Base-by-base conservation (phyloP, 2,329 filamentous ascomycete species). In the Intubia oerlemansii region DNA sequence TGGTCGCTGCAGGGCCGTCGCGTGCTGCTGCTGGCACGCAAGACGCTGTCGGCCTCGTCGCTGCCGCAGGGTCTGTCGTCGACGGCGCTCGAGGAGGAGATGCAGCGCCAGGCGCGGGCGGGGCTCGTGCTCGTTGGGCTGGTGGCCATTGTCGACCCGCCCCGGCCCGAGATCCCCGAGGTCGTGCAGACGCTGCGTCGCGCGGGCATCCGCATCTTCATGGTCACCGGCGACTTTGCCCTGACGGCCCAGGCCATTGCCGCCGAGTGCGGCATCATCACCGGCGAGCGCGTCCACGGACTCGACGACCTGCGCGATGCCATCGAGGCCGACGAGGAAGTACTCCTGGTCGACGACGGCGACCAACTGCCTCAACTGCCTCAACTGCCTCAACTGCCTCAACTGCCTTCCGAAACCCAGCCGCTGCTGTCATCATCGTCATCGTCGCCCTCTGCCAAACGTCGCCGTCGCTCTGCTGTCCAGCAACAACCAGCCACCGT, bases 211-310 rank as follows among this genome's bases (percentile, higher is more conserved):
- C 57, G 70, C n/a, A 68, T 81, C 17, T 73, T 77, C 46, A 84
- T 84, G 76, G 76, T 82, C 0, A 84, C 77, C 2, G 75, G 77
- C 8, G 77, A 84, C 42, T 81, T 77, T 43, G 70, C 71, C 16
- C 57, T 81, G 11, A 84, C 77, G 0, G 76, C 77, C 0, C 58
- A 68, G 35, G 71, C 75, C 2, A 81, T 84, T 35, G 74, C 76
- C 0, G 56, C 62, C 4, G 66, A 80, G 31, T 78, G 73, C 34
- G 71, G 75, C 7, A 80, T 81, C 41, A 59, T 82, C 17, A 30
- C 31, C 5, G 31, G 27, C 5, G 11, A 20, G 4, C n/a, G 24
- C n/a, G n/a, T n/a, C n/a, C n/a, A n/a, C n/a, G n/a, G n/a, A n/a
- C n/a, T n/a, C n/a, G n/a, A n/a, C n/a, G n/a, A n/a, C n/a, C n/a